Base-by-base conservation (phyloP, 1,284 basidiomycete species). In the Sporisorium exsertum region DNA sequence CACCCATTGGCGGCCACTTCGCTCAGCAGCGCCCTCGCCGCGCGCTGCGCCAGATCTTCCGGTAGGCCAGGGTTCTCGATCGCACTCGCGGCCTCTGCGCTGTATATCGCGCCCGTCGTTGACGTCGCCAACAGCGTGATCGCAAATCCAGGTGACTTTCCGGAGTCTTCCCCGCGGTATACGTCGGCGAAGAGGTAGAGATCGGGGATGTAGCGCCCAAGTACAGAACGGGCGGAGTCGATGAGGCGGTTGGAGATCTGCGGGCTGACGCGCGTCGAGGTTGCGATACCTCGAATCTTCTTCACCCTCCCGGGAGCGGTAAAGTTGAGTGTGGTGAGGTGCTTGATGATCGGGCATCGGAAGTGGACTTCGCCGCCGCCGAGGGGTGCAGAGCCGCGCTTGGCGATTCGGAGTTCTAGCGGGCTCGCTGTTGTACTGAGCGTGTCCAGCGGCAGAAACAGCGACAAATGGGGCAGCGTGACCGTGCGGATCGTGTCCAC, bases 171-270 rank as follows among this genome's bases (percentile, higher is more conserved):
- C 10, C 95, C 95, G 84, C 97, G 95, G 87, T 97, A 99, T 15
- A 98, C 95, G 81, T 99, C 97, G 1, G 97, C 97, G 85, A 98
- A 97, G 29, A 99, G 90, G 86, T 99, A 98, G 32, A 98, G 94
- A 84, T 99, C 97, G 27, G 96, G 96, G 70, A 99, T 97, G 86
- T 94, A 98, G 5, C 95, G 91, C 83, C 98, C 98, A 40, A 99
- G 89, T 26, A 99, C 89, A 3, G 93, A 93, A 46, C 97, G 90
- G 12, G 94, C 91, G 2, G 94, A 90, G 81, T 98, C 96, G 63
- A 99, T 97, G 91, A 99, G 94, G 51, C 97, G 90, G 86, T 97
- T 98, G 2, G 95, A 95, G 84, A 99, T 94, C 84, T 99, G 95
- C 20, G 97, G 96, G 70, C 91, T 95, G 18, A 99, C 95, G 50